phyloP scores from a whole-genome alignment of 305 asterid species.

The Nicotiana rustica region DNA sequence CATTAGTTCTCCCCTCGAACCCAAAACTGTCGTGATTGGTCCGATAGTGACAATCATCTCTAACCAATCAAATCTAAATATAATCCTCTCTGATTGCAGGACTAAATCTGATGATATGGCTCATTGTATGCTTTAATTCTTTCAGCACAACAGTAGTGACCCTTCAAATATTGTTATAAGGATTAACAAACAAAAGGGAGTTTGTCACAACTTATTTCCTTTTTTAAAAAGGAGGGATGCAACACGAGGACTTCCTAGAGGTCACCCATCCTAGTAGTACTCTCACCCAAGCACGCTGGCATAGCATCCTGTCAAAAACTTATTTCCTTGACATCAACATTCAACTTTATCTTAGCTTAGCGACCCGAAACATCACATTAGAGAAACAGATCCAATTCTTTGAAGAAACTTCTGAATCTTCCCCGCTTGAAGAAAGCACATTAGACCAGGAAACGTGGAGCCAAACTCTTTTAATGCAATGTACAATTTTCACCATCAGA shows the following conservation, averaged over 20 bases:
- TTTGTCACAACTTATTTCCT: background rate
- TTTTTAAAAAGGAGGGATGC: too few species aligned
- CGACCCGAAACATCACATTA: background rate
- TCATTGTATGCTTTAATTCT: background rate
- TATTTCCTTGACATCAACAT: slow-evolving; percentile 2
- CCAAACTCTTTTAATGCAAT: background rate
- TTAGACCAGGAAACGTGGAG: background rate
- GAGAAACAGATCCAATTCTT: background rate
- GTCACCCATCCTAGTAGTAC: too few species aligned
- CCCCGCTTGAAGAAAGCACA: background rate
- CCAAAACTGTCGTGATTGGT: background rate
- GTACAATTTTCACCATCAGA: background rate
- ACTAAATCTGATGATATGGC: background rate
- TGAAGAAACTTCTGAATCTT: background rate
- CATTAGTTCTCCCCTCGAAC: background rate
- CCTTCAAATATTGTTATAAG: slow-evolving; percentile 22
- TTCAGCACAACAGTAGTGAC: slow-evolving; percentile 4
- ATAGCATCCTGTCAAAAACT: background rate
- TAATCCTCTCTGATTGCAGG: slow-evolving; percentile 23
- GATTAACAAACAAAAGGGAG: slow-evolving; percentile 4
- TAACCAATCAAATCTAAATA: background rate
- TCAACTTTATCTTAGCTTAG: background rate
- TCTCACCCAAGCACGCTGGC: too few species aligned
- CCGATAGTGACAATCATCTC: slow-evolving; percentile 11
- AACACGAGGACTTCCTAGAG: too few species aligned